Conservation (phyloP, 768 basidiomycete species). For the Boletus reticuloceps region DNA sequence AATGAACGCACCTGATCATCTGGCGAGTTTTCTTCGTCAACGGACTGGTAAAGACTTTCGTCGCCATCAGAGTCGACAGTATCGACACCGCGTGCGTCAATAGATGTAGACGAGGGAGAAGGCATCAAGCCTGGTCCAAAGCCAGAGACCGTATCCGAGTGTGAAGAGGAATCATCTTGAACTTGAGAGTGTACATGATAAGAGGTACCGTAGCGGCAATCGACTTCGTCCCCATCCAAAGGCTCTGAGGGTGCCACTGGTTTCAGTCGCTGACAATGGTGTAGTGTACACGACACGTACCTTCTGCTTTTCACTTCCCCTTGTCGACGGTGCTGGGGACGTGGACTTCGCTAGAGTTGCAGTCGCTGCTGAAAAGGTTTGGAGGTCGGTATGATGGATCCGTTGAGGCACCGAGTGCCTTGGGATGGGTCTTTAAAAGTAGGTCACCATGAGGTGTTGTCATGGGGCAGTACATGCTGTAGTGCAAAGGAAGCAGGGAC, state of each 20-base stretch:
- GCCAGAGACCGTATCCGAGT: conserved; percentile 2
- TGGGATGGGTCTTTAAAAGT: conserved; percentile 6
- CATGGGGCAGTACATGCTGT: conserved; percentile 7
- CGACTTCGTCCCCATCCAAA: background rate
- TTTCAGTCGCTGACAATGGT: background rate
- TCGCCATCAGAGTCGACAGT: conserved; percentile 1
- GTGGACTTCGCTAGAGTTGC: background rate
- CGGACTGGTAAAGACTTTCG: conserved; percentile 17
- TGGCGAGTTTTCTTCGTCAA: conserved; percentile 1
- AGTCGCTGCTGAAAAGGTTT: conserved; percentile 1
- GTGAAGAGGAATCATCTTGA: background rate
- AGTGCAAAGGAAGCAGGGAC: background rate
- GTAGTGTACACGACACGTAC: background rate
- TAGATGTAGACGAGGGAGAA: background rate
- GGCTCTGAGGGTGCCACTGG: conserved; percentile 4
- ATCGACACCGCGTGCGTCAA: background rate
- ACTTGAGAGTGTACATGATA: background rate
- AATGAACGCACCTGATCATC: conserved; percentile 11
- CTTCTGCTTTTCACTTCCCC: conserved; percentile 19
- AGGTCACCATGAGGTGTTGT: conserved; percentile 5
- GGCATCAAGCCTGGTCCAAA: conserved; percentile 1
- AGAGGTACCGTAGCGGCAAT: background rate
- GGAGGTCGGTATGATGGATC: conserved; percentile 9
- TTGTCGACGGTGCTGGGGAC: conserved; percentile 14
- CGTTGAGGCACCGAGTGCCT: conserved; percentile 7